Conservation (phyloP, 495 filamentous ascomycete species). For the Penicillium argentinense region DNA sequence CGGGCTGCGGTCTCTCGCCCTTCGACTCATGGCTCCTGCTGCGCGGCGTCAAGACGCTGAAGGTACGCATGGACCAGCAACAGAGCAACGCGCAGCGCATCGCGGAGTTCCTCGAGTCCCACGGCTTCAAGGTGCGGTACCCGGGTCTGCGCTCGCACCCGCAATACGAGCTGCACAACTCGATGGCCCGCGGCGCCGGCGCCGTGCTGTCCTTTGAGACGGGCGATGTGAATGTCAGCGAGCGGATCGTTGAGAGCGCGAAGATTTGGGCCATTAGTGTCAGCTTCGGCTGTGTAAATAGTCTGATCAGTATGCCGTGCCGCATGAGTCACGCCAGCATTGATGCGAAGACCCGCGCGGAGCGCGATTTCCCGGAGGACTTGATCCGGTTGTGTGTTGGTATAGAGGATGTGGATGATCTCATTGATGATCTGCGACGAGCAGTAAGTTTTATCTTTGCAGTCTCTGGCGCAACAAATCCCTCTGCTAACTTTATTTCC, state of each 20-base stretch:
- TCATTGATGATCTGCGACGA: conserved; percentile 88
- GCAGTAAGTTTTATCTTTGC: conserved; percentile 65
- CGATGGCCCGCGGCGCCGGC: conserved; percentile 89
- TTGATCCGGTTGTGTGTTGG: conserved; percentile 93
- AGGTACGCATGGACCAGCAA: conserved; percentile 98
- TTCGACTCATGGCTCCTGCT: conserved; percentile 96
- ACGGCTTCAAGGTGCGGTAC: conserved; percentile 93
- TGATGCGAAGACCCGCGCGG: conserved; percentile 85
- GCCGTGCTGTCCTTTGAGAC: conserved; percentile 97
- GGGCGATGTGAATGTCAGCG: conserved; percentile 74
- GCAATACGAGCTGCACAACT: conserved; percentile 93
- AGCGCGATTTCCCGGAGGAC: conserved; percentile 92
- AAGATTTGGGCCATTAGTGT: conserved; percentile 93
- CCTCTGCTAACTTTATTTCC: conserved; percentile 21
- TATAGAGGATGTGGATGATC: conserved; percentile 89
- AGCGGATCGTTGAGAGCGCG: conserved; percentile 91
- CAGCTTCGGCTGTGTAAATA: conserved; percentile 97
- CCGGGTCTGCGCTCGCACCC: conserved; percentile 91
- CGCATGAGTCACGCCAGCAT: conserved; percentile 99
- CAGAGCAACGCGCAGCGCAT: conserved; percentile 88
- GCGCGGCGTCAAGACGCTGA: conserved; percentile 91
- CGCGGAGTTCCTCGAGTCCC: conserved; percentile 85
- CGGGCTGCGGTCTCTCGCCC: conserved; percentile 88
- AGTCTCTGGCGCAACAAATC: background rate
- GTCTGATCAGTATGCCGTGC: conserved; percentile 97